phyloP scores from a whole-genome alignment of 176 grass and related monocot species.

The Thinopyrum elongatum region DNA sequence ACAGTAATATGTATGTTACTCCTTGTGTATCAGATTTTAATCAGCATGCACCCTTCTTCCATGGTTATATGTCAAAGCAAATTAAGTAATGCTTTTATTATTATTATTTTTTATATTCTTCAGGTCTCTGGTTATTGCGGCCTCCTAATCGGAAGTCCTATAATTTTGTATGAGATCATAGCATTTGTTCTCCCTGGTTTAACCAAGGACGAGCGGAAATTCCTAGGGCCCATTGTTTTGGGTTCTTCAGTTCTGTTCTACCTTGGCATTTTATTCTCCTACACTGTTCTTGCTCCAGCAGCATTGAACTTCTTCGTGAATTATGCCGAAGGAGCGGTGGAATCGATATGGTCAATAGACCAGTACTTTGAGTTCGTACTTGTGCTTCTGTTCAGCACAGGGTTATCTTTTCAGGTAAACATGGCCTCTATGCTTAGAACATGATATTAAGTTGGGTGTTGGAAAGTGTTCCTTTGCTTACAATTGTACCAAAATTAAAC shows the following conservation, averaged over 20 bases:
- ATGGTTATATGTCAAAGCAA: neutral
- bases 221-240: constrained; percentile 92
- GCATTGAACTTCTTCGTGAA: constrained; percentile 97
- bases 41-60: neutral
- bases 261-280: constrained; percentile 90
- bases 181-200: constrained; percentile 92
- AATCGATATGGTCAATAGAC: constrained; percentile 95
- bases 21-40: constrained; percentile 8
- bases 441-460: neutral
- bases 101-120: constrained; percentile 28
- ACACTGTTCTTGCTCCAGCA: constrained; percentile 77
- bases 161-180: constrained; percentile 97
- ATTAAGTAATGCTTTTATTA: constrained; percentile 1
- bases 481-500: neutral
- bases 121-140: constrained; percentile 98
- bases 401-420: constrained; percentile 91
- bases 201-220: constrained; percentile 83
- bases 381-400: constrained; percentile 95
- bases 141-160: constrained; percentile 85
- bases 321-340: constrained; percentile 95
- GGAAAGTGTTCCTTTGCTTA: neutral
- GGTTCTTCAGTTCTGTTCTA: constrained; percentile 96
- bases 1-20: neutral
- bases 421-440: neutral
- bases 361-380: constrained; percentile 98